Percentiles rank a stretch among this genome's conserved stretches.
phyloP scores from a whole-genome alignment of 768 basidiomycete genomes.

The Pleurotus eryngii region DNA sequence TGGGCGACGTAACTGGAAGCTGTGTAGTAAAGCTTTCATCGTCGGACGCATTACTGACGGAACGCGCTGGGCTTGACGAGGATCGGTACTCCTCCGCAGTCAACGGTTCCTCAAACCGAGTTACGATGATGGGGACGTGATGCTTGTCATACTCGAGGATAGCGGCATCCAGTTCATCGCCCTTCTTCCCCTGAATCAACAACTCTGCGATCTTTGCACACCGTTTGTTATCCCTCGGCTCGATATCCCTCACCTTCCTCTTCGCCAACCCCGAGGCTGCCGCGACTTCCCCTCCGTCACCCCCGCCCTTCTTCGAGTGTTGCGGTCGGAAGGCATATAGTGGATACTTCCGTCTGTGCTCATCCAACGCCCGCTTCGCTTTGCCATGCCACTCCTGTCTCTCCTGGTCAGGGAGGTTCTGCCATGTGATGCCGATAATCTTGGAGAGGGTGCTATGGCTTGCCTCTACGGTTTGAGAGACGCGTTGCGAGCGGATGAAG shows the following conservation, averaged over 20 bases:
- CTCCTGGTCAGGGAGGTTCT: conserved; percentile 68
- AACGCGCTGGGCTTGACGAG: conserved; percentile 52
- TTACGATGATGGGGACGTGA: conserved; percentile 56
- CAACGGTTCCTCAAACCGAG: conserved; percentile 71
- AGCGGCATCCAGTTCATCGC: conserved; percentile 50
- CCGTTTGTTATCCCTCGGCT: conserved; percentile 58
- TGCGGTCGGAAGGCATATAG: conserved; percentile 70
- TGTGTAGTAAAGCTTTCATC: conserved; percentile 29
- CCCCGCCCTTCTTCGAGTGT: conserved; percentile 38
- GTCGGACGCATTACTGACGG: conserved; percentile 30
- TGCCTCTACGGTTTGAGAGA: conserved; percentile 72
- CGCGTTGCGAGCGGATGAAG: conserved; percentile 75
- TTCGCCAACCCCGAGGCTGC: conserved; percentile 36
- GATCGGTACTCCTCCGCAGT: conserved; percentile 66
- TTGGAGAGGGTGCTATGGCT: conserved; percentile 83
- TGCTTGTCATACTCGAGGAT: conserved; percentile 55
- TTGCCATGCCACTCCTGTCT: conserved; percentile 73
- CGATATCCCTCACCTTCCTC: conserved; percentile 57
- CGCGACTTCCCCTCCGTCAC: neutral
- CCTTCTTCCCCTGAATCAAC: conserved; percentile 62
- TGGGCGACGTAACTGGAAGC: neutral
- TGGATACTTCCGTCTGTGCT: conserved; percentile 72
- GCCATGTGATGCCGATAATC: conserved; percentile 82
- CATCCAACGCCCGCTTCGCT: conserved; percentile 69
- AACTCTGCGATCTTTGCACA: conserved; percentile 67